Percentiles rank a stretch among this genome's conserved stretches.
Evolutionary conservation across 2,329 filamentous ascomycete genomes (phyloP).

Genomic region (Apiospora sp.): DNA sequence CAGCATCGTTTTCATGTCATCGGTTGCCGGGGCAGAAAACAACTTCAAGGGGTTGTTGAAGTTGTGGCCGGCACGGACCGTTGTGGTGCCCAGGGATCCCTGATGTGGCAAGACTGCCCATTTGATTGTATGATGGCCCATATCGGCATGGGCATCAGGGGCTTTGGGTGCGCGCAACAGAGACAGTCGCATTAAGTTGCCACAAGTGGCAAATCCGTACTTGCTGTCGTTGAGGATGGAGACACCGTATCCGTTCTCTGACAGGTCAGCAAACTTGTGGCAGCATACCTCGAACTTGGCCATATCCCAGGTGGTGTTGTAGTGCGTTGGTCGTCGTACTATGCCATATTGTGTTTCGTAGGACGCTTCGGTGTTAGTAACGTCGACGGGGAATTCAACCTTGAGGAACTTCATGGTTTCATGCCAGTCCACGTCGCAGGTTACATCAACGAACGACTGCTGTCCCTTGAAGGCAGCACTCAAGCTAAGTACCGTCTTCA

Average conservation of each 20-base stretch:
- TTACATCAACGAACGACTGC: slow-evolving; percentile 77
- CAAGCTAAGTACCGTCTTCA: slow-evolving; percentile 86
- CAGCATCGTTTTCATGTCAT: slow-evolving; percentile 41
- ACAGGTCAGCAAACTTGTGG: slow-evolving; percentile 92
- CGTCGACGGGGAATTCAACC: slow-evolving; percentile 94
- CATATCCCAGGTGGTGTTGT: slow-evolving; percentile 98
- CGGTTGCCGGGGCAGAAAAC: slow-evolving; percentile 48
- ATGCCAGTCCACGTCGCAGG: slow-evolving; percentile 92
- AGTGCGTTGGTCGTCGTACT: slow-evolving; percentile 89
- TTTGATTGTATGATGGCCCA: slow-evolving; percentile 86
- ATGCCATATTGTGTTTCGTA: slow-evolving; percentile 97
- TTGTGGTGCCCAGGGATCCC: slow-evolving; percentile 74
- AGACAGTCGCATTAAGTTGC: slow-evolving; percentile 88
- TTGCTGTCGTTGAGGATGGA: slow-evolving; percentile 95
- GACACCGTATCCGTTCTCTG: slow-evolving; percentile 87
- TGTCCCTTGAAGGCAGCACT: slow-evolving; percentile 71
- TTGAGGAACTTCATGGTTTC: slow-evolving; percentile 98
- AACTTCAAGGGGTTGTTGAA: slow-evolving; percentile 85
- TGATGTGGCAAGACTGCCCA: slow-evolving; percentile 91
- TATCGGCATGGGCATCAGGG: slow-evolving; percentile 91
- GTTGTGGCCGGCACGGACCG: slow-evolving; percentile 83
- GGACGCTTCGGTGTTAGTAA: slow-evolving; percentile 88
- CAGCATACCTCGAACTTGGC: slow-evolving; percentile 97
- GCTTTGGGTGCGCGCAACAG: slow-evolving; percentile 89
- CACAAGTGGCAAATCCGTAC: slow-evolving; percentile 91